Evolutionary conservation across 805 yeast species (phyloP).

Genomic region (Pichia exigua): DNA sequence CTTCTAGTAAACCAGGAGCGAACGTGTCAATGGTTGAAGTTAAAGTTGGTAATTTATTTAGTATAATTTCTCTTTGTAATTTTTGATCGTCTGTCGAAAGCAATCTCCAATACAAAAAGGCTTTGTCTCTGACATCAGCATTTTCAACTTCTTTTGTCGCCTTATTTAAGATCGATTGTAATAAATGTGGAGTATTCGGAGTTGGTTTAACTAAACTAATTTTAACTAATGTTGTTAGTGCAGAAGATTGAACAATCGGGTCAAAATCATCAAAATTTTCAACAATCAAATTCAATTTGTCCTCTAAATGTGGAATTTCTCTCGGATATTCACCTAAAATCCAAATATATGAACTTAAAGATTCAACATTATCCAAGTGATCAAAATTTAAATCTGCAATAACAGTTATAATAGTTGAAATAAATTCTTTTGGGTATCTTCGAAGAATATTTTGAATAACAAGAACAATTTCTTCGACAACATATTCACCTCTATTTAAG

Average conservation of each 20-base stretch:
- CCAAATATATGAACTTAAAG: conserved; percentile 58
- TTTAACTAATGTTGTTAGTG: conserved; percentile 57
- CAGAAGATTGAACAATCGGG: conserved; percentile 49
- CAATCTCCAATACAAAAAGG: conserved; percentile 73
- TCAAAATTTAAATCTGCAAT: conserved; percentile 39
- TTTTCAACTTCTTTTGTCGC: conserved; percentile 62
- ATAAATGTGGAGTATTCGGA: conserved; percentile 29
- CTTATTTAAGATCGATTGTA: conserved; percentile 53
- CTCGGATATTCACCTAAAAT: conserved; percentile 63
- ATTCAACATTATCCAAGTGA: conserved; percentile 40
- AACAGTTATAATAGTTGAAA: conserved; percentile 48
- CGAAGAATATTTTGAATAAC: conserved; percentile 61
- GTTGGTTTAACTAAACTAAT: conserved; percentile 33
- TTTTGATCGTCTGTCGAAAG: conserved; percentile 40
- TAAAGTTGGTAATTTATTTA: conserved; percentile 62
- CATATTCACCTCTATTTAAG: conserved; percentile 55
- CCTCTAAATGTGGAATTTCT: conserved; percentile 46
- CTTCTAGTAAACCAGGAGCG: conserved; percentile 59
- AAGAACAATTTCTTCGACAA: conserved; percentile 51
- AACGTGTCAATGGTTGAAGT: conserved; percentile 65
- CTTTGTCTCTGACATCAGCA: conserved; percentile 74
- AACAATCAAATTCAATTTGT: conserved; percentile 38
- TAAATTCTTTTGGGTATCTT: conserved; percentile 49
- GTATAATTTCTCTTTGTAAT: conserved; percentile 44
- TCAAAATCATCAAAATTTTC: conserved; percentile 53